Conservation (phyloP, 805 yeast species). For the Candida silvicultrix region DNA sequence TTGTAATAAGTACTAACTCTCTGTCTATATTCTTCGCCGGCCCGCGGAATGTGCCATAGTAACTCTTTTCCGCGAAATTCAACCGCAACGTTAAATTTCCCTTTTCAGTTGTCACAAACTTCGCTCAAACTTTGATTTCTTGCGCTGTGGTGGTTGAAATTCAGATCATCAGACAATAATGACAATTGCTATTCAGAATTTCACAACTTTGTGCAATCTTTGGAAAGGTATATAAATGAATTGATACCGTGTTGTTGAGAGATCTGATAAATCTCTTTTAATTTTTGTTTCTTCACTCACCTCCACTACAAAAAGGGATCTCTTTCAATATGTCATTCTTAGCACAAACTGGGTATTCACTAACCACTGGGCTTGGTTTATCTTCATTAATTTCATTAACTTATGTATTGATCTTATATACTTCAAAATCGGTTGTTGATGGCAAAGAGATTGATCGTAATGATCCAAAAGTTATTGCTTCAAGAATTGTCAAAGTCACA, state of each 20-base stretch:
- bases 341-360: not conserved
- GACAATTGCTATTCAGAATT: not conserved
- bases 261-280: not conserved
- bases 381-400: conserved; percentile 32
- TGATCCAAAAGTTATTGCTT: conserved; percentile 34
- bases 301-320: too few species aligned
- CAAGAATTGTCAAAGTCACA: conserved; percentile 33
- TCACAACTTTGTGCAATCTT: not conserved
- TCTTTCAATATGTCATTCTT: not conserved
- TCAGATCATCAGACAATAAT: not conserved
- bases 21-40: too few species aligned
- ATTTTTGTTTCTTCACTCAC: not conserved
- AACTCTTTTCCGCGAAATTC: not conserved
- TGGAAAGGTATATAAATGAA: not conserved
- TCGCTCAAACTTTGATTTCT: not conserved
- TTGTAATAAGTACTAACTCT: too few species aligned
- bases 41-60: not conserved
- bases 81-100: not conserved
- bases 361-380: conserved; percentile 15
- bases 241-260: not conserved
- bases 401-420: conserved; percentile 40
- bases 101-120: not conserved
- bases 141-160: not conserved
- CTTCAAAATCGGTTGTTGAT: conserved; percentile 13
- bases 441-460: conserved; percentile 27